phyloP scores from a whole-genome alignment of 2,329 filamentous ascomycete species.

The Epichloe sylvatica region DNA sequence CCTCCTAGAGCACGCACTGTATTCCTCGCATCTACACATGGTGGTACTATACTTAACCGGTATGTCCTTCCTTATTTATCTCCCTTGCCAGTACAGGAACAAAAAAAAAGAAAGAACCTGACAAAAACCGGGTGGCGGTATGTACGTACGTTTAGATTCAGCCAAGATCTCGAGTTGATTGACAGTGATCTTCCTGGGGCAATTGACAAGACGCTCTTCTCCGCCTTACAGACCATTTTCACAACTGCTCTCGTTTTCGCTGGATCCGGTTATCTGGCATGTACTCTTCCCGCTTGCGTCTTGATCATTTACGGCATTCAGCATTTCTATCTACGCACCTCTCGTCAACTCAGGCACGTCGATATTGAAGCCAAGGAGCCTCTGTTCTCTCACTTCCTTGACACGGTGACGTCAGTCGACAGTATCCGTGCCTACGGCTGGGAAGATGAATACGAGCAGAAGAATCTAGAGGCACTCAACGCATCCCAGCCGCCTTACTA shows the following conservation, averaged over 20 bases:
- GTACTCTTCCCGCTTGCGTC: slow-evolving; percentile 13
- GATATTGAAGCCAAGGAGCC: slow-evolving; percentile 17
- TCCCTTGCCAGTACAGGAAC: too few relatives aligned
- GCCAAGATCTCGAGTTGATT: too few relatives aligned
- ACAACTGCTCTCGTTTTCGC: not conserved
- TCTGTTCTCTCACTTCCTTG: slow-evolving; percentile 14
- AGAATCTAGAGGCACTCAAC: slow-evolving; percentile 17
- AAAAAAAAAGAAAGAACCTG: too few relatives aligned
- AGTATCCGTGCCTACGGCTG: slow-evolving; percentile 22
- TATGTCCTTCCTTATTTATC: too few relatives aligned
- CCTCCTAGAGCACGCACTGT: too few relatives aligned
- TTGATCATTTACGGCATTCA: slow-evolving; percentile 12
- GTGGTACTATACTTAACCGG: too few relatives aligned
- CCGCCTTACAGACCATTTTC: not conserved
- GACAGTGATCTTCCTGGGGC: too few relatives aligned
- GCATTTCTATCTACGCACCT: slow-evolving; percentile 16
- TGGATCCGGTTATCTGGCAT: not conserved
- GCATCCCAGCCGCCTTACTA: slow-evolving; percentile 19
- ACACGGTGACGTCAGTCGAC: slow-evolving; percentile 10
- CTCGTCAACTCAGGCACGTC: slow-evolving; percentile 15
- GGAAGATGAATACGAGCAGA: slow-evolving; percentile 7
- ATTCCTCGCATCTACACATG: too few relatives aligned
- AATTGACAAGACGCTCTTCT: too few relatives aligned
- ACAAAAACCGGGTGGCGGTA: too few relatives aligned
- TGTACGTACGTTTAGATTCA: too few relatives aligned